phyloP scores from a whole-genome alignment of 352 stramenopile species.

The Phytophthora meadii region DNA sequence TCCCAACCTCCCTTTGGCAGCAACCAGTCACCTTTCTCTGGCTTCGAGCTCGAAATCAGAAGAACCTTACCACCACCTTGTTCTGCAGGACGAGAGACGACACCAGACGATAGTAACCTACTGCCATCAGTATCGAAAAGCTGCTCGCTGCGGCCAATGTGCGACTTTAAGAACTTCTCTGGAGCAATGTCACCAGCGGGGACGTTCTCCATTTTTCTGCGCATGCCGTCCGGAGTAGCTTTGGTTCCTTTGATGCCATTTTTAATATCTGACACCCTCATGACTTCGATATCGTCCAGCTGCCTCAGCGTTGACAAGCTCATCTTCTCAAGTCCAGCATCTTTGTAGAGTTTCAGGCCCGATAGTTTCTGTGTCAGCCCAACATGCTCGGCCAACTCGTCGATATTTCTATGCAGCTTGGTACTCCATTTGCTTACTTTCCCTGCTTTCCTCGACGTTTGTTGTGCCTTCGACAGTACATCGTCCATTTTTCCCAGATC shows the following conservation, averaged over 20 bases:
- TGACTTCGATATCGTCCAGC: neutral
- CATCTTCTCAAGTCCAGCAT: neutral
- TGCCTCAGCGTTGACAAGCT: neutral
- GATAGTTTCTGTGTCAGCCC: neutral
- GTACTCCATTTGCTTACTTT: too few relatives aligned
- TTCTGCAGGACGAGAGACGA: conserved; percentile 1
- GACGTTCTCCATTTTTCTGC: conserved; percentile 4
- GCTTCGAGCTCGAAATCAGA: conserved; percentile 28
- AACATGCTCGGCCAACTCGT: neutral
- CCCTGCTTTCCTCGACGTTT: neutral
- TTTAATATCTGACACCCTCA: conserved; percentile 1
- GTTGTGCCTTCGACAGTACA: neutral
- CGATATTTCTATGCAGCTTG: too few relatives aligned
- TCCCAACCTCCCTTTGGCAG: conserved; percentile 31
- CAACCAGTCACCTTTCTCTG: conserved; percentile 18
- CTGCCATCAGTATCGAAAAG: neutral
- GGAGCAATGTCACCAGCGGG: neutral
- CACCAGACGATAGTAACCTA: neutral
- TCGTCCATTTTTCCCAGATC: neutral
- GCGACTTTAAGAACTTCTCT: neutral
- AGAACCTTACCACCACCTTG: conserved; percentile 10
- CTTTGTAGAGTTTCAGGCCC: neutral
- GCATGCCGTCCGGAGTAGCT: neutral
- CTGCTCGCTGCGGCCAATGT: neutral
- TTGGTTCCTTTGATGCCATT: conserved; percentile 5